Conservation (phyloP, 108 stramenopile species). For the Nitzschia inconspicua region DNA sequence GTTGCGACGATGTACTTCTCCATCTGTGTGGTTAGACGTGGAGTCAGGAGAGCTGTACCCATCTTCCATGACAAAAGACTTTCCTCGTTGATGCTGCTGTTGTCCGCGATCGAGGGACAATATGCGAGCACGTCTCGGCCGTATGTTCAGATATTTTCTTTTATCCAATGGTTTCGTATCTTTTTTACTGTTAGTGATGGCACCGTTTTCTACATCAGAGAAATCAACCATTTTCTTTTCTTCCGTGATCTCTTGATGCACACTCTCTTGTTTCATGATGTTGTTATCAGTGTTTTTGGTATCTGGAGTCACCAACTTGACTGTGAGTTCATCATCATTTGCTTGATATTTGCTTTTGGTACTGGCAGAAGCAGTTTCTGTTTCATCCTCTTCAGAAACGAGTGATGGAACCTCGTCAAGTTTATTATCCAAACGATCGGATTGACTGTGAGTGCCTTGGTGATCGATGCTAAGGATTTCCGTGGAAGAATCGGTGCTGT, state of each 20-base stretch:
- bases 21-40: not conserved
- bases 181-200: no score
- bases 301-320: not conserved
- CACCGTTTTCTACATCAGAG: no score
- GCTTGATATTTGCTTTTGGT: not conserved
- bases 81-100: no score
- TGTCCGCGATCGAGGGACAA: no score
- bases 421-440: no score
- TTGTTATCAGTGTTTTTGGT: not conserved
- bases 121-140: no score
- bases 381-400: not conserved
- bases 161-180: no score
- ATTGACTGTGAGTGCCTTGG: not conserved
- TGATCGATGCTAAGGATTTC: not conserved
- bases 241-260: no score
- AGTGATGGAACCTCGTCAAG: not conserved
- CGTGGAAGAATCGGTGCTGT: constrained; percentile 8
- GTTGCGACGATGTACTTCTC: not conserved
- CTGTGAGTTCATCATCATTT: not conserved
- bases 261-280: not conserved
- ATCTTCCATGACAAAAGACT: no score
- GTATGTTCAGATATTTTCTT: not conserved
- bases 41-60: not conserved
- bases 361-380: no score
- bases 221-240: no score